Base-by-base conservation (phyloP, 768 basidiomycete species). In the Leccinum disarticulatum region DNA sequence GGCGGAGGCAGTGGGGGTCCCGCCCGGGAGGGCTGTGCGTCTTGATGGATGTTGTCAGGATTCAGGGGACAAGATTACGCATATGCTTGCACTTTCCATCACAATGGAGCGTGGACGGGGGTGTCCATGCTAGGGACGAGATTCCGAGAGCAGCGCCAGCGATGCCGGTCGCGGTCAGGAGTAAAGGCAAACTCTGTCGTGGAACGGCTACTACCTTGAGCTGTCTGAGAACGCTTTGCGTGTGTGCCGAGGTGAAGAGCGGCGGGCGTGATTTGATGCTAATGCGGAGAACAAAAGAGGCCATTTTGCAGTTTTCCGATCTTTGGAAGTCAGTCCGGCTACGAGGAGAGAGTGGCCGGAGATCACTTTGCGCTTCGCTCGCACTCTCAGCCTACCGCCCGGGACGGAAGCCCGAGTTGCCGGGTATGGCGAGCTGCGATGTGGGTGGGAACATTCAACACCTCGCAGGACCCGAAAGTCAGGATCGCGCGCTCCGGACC, bases 131-230 rank as follows among this genome's bases (percentile, higher is more conserved):
- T 46, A 76, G 70, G 33, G 73, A 63, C 4, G 78, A 73, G 28
- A 83, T 62, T 13, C 83, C 81, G 4, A 87, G 64, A 13, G 80
- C 81, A 43, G 79, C 61, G 28, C 79, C 76, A 27, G 75, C 73
- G 22, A 82, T 56, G 1, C 78, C 75, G 10, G 73, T 69, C 14
- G 73, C 68, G 43, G 64, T 64, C 35, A 75, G 28, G n/a, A 66
- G 64, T 46, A n/a, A n/a, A n/a, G n/a, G n/a, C n/a, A 66, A 57
- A 43, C 54, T 6, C 4, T 52, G 61, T 22, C 14, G 56, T 15
- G 54, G 55, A 25, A 25, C 25, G 25, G 25, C 25, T 54, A 25
- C 46, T 7, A 30, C 27, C 31, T 35, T 22, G 22, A 51, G 10
- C 22, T 36, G 59, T n/a, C 22, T 22, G 13, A 38, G 56, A 17